Base-by-base conservation (phyloP, 495 filamentous ascomycete genomes). In the Penicillium paradoxum region DNA sequence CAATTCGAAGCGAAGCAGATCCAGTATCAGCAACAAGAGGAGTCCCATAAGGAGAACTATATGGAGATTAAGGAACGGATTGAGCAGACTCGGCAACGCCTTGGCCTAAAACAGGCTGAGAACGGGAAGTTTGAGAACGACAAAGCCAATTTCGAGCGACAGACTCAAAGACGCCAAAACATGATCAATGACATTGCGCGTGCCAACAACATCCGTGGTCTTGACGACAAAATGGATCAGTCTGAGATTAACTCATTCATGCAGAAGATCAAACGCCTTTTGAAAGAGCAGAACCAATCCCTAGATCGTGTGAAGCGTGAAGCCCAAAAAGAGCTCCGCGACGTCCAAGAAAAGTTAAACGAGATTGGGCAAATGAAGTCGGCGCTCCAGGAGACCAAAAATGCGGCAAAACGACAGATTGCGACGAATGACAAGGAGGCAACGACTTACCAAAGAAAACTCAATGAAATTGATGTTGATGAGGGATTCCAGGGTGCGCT, bases 51-150 rank as follows among this genome's bases (percentile, higher is more conserved):
- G 53, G 66, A 77, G 38, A 73, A 55, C 17, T 90, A 89, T 58
- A 70, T 77, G 49, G 79, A 85, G 24, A 75, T 95, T 14, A 80
- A 82, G 45, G 68, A 75, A 14, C 79, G 80, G 19, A 80, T 92
- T 4, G 81, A 87, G 40, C 61, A 69, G 1, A 66, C 70, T 33
- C 83, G 87, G 7, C 67, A 74, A 19, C 62, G 74, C 8, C 71
- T 91, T 22, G 83, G 83, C 3, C 67, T 73, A 34, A 97, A 96
- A 67, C 83, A 90, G 40, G 82, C 84, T 13, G 93, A 97, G 64
- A 78, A 83, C 58, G 93, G 93, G 25, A 89, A 85, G 61, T 83
- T 84, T 60, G 83, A 93, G 67, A 90, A 91, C 7, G 83, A 96
- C 64, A 89, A 91, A 66, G 84, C 85, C 60, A 87, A 86, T 55